These are phyloP conservation scores for Lathyrus sativus DNA, from an alignment of 306 rosid genomes.

Conservation along the genomic window DNA sequence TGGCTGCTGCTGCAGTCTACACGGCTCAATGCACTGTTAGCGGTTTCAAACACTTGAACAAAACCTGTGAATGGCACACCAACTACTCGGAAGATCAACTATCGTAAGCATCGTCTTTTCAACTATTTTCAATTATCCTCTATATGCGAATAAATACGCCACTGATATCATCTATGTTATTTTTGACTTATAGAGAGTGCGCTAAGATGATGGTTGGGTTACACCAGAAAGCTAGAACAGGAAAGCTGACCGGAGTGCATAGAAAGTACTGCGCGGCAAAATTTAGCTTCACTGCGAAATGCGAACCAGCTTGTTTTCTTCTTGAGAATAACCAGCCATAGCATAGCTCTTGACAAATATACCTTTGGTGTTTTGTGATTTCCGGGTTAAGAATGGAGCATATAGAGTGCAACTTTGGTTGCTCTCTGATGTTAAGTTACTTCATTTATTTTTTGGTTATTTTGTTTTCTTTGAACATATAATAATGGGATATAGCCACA, in stretches of 20 bases:
- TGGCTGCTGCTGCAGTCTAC: too few relatives aligned
- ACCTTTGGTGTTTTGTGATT: background rate
- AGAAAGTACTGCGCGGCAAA: slow-evolving; percentile 78
- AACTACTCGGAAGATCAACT: slow-evolving; percentile 76
- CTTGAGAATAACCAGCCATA: slow-evolving; percentile 44
- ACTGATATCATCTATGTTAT: slow-evolving; percentile 2
- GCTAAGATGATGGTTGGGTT: slow-evolving; percentile 71
- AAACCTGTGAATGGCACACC: too few relatives aligned
- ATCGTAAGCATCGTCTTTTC: slow-evolving; percentile 47
- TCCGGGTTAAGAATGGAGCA: background rate
- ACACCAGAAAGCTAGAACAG: slow-evolving; percentile 74
- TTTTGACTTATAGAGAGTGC: slow-evolving; percentile 62
- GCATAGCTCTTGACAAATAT: slow-evolving; percentile 2
- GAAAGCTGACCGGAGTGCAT: slow-evolving; percentile 79
- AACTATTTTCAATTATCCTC: background rate
- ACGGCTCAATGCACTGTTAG: too few relatives aligned
- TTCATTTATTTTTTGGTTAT: slow-evolving; percentile 9
- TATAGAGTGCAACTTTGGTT: slow-evolving; percentile 24
- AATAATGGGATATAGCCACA: slow-evolving; percentile 14
- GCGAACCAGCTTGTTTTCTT: slow-evolving; percentile 73
- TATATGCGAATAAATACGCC: background rate
- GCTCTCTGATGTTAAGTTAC: background rate
- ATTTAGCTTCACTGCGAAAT: slow-evolving; percentile 53
- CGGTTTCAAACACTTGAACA: too few relatives aligned
- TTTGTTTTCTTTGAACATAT: slow-evolving; percentile 8